Base-by-base conservation (phyloP, 495 filamentous ascomycete species). In the Staphylotrichum longicolle region DNA sequence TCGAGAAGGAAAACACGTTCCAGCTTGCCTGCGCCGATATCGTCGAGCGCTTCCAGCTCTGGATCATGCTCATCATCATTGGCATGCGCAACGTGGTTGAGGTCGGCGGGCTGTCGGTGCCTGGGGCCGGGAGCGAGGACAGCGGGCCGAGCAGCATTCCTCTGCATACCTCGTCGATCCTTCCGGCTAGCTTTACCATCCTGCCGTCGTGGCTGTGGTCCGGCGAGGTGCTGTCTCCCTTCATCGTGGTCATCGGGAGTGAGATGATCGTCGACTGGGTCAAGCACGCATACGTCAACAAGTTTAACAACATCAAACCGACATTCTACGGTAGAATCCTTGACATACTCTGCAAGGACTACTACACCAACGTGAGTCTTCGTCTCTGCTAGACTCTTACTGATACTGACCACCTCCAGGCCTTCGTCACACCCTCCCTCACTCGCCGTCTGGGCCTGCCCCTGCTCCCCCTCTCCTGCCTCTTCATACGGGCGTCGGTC, bases 191-290 rank as follows among this genome's bases (percentile, higher is more conserved):
- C 57, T 97, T 98, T 68, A 95, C 89, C 0, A 84, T 98, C 33
- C 81, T 99, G 40, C 94, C 94, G 0, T 85, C 85, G 35, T 96
- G 90, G 82, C 50, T 82, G 45, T 74, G 75, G 60, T 84, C 90
- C 7, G 92, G 90, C 1, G 91, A 97, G 68, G 88, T 98, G 0
- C 79, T 98, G 33, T 90, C 90, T 0, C 95, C 94, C 0, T 97
- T 99, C 65, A 74, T 98, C 14, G 82, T 99, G 0, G 94, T 98
- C 5, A 82, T 99, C 8, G 92, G 93, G 10, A 94, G 90, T 34
- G 94, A 99, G 75, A 96, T 96, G 89, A 74, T 96, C 2, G 94
- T 99, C 1, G 94, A 99, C 71, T 97, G 90, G 91, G 77, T 96
- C 63, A 99, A 99, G 72, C 94, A 99, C 68, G 90, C 90, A 11